Base-by-base conservation (phyloP, 1,139 yeast species). In the Zygotorulaspora mrakii region DNA sequence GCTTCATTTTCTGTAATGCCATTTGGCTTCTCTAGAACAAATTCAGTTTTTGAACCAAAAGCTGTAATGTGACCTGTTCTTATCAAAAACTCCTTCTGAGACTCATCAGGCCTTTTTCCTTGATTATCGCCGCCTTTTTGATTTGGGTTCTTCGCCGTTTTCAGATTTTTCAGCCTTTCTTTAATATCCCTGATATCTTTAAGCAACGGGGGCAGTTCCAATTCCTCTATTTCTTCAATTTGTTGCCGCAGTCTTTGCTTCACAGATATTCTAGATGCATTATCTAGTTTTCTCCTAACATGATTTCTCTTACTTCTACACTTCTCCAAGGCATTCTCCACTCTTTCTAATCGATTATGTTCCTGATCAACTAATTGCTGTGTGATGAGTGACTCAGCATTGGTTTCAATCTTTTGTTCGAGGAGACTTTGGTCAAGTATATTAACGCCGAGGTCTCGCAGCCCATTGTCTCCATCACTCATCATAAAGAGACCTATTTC, bases 41-140 rank as follows among this genome's bases (percentile, higher is more conserved):
- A 85, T 4, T 74, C 77, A 25, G 73, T 70, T 13, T 77, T 69
- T 30, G 77, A 78, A 8, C 96, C 95, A 68, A 91, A 91, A 0
- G 98, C 98, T 0, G 99, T 91, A 42, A 88, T 79, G 59, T 87
- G 82, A 29, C 99, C 99, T 0, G 89, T 89, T 48, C 98, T 70
- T 0, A 91, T 76, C 47, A 91, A 68, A 57, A 66, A 91, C 39
- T 89, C 97, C 42, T 77, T 77, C 53, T 84, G 86, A 0, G 85
- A 65, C 57, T 91, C 98, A 16, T 76, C 84, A 0, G 83, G 77
- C 5, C 75, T 67, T 44, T 65, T 59, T 10, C 59, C 70, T 12
- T 60, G 61, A 1, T 50, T 49, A 2, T 44, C 47, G 16, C 11
- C 45, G 5, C 31, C 39, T 20, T 44, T 40, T 31, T 47, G 42